These are phyloP conservation scores for Leishmania martiniquensis DNA, from an alignment of 208 protist genomes.

Conservation along the genomic window DNA sequence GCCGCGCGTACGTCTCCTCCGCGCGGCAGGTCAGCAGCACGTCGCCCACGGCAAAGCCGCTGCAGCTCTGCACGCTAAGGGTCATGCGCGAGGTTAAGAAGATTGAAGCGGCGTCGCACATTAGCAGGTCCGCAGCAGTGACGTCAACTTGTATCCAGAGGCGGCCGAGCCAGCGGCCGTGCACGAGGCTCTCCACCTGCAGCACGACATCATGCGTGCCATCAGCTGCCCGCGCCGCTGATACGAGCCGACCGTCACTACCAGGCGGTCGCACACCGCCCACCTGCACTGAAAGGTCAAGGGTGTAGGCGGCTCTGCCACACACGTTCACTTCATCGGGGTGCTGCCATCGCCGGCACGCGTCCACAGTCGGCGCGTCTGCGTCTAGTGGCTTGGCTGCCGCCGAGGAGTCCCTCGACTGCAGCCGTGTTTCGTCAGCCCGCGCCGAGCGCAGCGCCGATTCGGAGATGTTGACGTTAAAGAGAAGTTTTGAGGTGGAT, in stretches of 20 bases:
- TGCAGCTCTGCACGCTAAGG: slow-evolving; percentile 10
- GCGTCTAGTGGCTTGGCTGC: not conserved
- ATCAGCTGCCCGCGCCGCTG: not conserved
- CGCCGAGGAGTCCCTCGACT: not conserved
- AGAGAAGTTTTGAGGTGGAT: slow-evolving; percentile 9
- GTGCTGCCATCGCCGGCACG: not conserved
- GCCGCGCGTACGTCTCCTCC: slow-evolving; percentile 20
- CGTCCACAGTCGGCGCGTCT: not conserved
- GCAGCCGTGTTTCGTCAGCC: slow-evolving; percentile 14
- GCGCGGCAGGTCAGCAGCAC: slow-evolving; percentile 4
- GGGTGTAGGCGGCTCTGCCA: slow-evolving; percentile 10
- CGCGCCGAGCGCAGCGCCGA: slow-evolving; percentile 8
- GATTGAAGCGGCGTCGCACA: slow-evolving; percentile 3
- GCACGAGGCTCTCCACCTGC: slow-evolving; percentile 20
- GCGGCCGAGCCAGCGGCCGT: slow-evolving; percentile 24
- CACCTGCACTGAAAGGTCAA: slow-evolving; percentile 3
- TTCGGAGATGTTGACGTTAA: slow-evolving; percentile 12
- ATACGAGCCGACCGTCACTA: not conserved
- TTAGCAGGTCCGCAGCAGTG: not conserved
- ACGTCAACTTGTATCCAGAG: slow-evolving; percentile 13
- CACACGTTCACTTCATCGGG: not conserved
- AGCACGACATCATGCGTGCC: slow-evolving; percentile 17
- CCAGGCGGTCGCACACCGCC: not conserved
- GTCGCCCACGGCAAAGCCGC: slow-evolving; percentile 20
- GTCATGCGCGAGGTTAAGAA: slow-evolving; percentile 15